A percentile compares a stretch with the other conserved stretches of the same genome.
These are phyloP conservation scores for Colletotrichum noveboracense DNA, from an alignment of 2,329 filamentous ascomycete genomes.

Conservation along the genomic window DNA sequence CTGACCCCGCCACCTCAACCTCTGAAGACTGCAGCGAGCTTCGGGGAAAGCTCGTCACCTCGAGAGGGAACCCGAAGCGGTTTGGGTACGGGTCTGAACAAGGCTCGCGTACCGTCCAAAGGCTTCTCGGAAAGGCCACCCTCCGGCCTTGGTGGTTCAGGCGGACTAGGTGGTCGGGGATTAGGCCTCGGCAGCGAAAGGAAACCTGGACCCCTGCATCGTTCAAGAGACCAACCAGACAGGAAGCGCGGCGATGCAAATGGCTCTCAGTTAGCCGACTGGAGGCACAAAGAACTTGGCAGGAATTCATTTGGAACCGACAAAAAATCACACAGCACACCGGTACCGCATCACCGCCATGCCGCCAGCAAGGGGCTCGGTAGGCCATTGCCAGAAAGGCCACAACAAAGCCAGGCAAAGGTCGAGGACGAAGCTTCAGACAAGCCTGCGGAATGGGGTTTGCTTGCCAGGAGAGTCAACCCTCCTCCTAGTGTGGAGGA, in stretches of 20 bases:
- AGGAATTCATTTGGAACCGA: neutral
- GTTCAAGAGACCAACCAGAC: neutral
- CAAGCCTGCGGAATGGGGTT: neutral
- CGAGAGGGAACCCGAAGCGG: neutral
- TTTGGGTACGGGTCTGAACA: neutral
- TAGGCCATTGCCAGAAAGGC: neutral
- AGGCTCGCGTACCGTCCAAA: neutral
- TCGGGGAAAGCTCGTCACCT: neutral
- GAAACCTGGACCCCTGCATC: neutral
- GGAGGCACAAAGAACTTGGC: neutral
- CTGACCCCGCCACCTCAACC: neutral
- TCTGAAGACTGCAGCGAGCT: neutral
- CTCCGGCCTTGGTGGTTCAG: neutral
- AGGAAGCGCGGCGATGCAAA: neutral
- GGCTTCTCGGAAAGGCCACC: neutral
- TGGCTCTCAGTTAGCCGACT: neutral
- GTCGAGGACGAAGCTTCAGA: neutral
- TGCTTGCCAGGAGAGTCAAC: neutral
- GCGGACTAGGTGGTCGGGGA: neutral
- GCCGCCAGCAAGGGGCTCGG: neutral
- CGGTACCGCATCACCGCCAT: conserved; percentile 7
- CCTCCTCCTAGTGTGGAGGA: neutral
- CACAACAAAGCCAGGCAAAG: neutral
- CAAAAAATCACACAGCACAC: neutral
- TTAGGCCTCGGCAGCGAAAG: neutral